Percentiles rank a stretch among this genome's conserved stretches.
phyloP scores from a whole-genome alignment of 768 basidiomycete species.

The Russula sp. region DNA sequence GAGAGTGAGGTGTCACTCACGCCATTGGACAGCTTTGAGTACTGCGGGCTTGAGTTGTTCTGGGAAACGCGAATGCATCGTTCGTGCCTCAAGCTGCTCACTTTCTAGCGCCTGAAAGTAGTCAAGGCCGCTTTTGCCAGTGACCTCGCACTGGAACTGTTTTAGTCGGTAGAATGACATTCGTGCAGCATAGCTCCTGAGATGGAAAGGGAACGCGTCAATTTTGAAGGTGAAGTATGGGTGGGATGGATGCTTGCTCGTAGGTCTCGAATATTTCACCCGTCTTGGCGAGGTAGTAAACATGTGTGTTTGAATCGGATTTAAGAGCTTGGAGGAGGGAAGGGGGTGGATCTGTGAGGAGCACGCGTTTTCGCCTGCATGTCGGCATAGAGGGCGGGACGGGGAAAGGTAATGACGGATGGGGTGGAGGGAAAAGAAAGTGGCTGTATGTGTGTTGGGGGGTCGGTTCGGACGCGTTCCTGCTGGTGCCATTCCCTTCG shows the following conservation, averaged over 20 bases:
- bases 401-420: constrained; percentile 20
- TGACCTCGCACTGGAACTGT: constrained; percentile 96
- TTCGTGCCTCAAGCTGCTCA: constrained; percentile 83
- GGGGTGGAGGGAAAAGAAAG: constrained; percentile 22
- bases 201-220: constrained; percentile 20
- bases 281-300: constrained; percentile 90
- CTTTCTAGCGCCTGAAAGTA: constrained; percentile 93
- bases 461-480: constrained; percentile 23
- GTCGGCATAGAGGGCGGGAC: constrained; percentile 57
- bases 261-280: constrained; percentile 97
- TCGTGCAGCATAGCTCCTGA: constrained; percentile 76
- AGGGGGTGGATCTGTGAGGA: constrained; percentile 76
- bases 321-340: constrained; percentile 60
- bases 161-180: constrained; percentile 93
- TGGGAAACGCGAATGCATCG: constrained; percentile 87
- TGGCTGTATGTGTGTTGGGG: constrained; percentile 20
- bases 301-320: constrained; percentile 61
- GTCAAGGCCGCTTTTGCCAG: constrained; percentile 87
- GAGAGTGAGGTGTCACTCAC: constrained; percentile 49
- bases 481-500: constrained; percentile 10
- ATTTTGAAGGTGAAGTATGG: constrained; percentile 26
- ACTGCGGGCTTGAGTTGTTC: constrained; percentile 89
- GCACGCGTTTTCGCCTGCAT: constrained; percentile 84
- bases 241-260: constrained; percentile 57
- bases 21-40: constrained; percentile 92